A percentile compares a stretch with the other conserved stretches of the same genome.
These are phyloP conservation scores for Lathyrus sativus DNA, from an alignment of 306 rosid genomes.

Conservation along the genomic window DNA sequence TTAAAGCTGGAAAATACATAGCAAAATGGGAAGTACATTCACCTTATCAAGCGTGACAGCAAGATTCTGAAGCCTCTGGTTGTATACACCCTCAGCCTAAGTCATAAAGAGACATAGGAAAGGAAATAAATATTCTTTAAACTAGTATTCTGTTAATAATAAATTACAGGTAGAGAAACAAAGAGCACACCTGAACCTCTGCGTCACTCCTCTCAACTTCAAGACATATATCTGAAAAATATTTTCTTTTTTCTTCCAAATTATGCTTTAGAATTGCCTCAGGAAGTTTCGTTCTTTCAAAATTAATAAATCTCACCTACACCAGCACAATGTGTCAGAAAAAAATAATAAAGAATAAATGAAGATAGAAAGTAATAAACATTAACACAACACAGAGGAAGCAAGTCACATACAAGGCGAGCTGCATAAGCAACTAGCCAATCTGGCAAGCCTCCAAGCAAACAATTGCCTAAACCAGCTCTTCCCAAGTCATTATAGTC, in stretches of 20 bases:
- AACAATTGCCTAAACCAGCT: conserved; percentile 98
- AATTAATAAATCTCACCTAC: conserved; percentile 89
- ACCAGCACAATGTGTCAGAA: conserved; percentile 42
- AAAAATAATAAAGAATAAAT: conserved; percentile 10
- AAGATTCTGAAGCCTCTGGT: conserved; percentile 98
- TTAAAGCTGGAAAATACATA: conserved; percentile 3
- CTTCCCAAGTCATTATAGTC: conserved; percentile 86
- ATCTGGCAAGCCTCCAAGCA: conserved; percentile 95
- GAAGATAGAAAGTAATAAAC: conserved; percentile 4
- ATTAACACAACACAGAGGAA: conserved; percentile 29
- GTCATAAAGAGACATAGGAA: conserved; percentile 24
- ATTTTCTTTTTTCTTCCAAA: conserved; percentile 85
- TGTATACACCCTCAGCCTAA: conserved; percentile 99
- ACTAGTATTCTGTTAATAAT: conserved; percentile 4
- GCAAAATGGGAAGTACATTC: conserved; percentile 25
- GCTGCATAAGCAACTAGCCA: conserved; percentile 97
- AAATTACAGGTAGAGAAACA: conserved; percentile 13
- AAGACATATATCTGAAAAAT: conserved; percentile 83
- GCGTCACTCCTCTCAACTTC: conserved; percentile 97
- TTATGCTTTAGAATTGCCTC: conserved; percentile 82
- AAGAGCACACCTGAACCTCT: conserved; percentile 77
- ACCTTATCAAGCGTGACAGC: conserved; percentile 99
- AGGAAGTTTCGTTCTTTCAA: conserved; percentile 93
- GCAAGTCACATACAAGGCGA: conserved; percentile 71
- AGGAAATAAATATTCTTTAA: conserved; percentile 13